Percentiles rank a stretch among this genome's conserved stretches.
Conservation (phyloP, 768 basidiomycete genomes). For the Tylopilus sp. region DNA sequence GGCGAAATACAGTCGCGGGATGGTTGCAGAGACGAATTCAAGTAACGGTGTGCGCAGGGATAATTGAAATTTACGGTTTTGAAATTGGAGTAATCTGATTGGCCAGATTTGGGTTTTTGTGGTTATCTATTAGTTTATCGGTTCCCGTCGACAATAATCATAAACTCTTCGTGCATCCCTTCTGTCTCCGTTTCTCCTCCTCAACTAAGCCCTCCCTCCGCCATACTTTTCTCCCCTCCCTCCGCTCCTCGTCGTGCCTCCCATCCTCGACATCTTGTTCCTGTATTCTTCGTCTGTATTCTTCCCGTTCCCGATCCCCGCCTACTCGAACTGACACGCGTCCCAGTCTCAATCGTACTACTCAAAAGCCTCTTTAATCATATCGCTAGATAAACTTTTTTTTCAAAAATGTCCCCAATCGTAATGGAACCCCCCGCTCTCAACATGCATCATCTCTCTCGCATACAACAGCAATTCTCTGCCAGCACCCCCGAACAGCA, state of each 20-base stretch:
- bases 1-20: not conserved
- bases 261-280: not conserved
- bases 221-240: not conserved
- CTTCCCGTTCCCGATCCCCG: not conserved
- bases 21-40: not conserved
- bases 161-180: conserved; percentile 27
- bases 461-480: conserved; percentile 47
- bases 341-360: conserved; percentile 20
- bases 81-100: conserved; percentile 35
- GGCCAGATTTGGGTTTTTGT: conserved; percentile 30
- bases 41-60: conserved; percentile 6
- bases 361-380: conserved; percentile 27
- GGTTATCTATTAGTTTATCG: conserved; percentile 39
- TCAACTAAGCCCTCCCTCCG: conserved; percentile 11
- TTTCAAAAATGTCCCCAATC: conserved; percentile 50
- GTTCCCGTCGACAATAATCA: conserved; percentile 37
- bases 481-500: conserved; percentile 32
- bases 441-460: conserved; percentile 50
- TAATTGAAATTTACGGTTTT: conserved; percentile 21
- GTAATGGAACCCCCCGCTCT: conserved; percentile 53
- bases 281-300: not conserved
- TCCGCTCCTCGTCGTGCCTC: not conserved
- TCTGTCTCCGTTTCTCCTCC: conserved; percentile 27
- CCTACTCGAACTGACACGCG: conserved; percentile 7
- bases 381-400: conserved; percentile 30